These are phyloP conservation scores for Aspergillus sp. DNA, from an alignment of 2,329 filamentous ascomycete genomes.

Conservation along the genomic window DNA sequence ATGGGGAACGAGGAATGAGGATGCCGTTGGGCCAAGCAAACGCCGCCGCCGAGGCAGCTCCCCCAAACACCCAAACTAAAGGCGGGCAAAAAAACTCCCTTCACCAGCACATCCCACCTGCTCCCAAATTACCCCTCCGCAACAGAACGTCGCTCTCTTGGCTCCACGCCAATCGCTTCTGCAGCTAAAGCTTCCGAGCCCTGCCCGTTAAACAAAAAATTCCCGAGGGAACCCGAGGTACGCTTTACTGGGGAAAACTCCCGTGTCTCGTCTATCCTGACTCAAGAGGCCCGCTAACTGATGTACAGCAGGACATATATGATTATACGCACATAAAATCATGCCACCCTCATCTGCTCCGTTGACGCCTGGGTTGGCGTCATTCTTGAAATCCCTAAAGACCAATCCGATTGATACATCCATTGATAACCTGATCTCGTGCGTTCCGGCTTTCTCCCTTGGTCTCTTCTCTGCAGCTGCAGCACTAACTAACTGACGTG, in stretches of 20 bases:
- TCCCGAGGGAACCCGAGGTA: background rate
- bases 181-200: background rate
- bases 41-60: slow-evolving; percentile 2
- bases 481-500: slow-evolving; percentile 23
- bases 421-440: slow-evolving; percentile 83
- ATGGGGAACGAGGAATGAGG: background rate
- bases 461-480: background rate
- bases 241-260: background rate
- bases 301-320: background rate
- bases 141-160: background rate
- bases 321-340: background rate
- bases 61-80: background rate
- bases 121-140: slow-evolving; percentile 5
- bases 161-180: background rate
- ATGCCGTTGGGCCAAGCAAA: slow-evolving; percentile 7
- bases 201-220: background rate
- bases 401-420: slow-evolving; percentile 74
- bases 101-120: slow-evolving; percentile 18
- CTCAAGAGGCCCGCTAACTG: slow-evolving; percentile 8
- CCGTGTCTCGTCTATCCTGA: background rate
- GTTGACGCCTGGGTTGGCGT: slow-evolving; percentile 71
- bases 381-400: slow-evolving; percentile 78
- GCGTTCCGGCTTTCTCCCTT: slow-evolving; percentile 31
- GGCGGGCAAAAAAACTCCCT: slow-evolving; percentile 21
- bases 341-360: slow-evolving; percentile 61